Evolutionary conservation across 2,329 filamentous ascomycete species (phyloP), one percentile per base, ranked within the genome.

Genomic region (Helotiales sp.): DNA sequence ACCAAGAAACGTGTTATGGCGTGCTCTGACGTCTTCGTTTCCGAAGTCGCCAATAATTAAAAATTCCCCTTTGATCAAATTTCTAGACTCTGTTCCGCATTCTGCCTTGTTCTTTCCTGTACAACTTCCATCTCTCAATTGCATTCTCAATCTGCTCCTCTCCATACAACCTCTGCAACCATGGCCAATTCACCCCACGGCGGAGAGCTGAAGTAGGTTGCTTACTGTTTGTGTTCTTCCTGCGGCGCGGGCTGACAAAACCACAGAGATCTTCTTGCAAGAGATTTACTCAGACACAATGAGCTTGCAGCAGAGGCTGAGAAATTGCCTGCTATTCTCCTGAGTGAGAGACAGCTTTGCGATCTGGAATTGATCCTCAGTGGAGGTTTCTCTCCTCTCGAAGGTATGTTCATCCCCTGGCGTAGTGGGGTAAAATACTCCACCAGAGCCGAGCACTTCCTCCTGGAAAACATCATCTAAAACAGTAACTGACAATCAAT

Each of bases 301-400:
- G 85, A 97, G 84, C 91, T 99, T 71, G 83, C 85, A 65, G 87
- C 87, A 55, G 96, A 99, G 83, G 92, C 95, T 49, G 94, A 97
- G 85, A 90, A 79, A 34, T 89, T 98, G 54, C 93, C 93, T 43
- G 92, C 95, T 43, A 86, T 99, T 74, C 83, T 91, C 68, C 89
- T 99, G 73, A 91, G 88, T 61, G 96, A 99, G 86, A 90, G 96
- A 77, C 96, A 99, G 83, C 89, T 99, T 59, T 99, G 96, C 83
- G 96, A 99, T 86, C 87, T 99, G 74, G 96, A 99, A 83, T 83
- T 99, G 82, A 93, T 99, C 78, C 89, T 99, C 81, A 98, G 93
- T 81, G 96, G 96, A 79, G 96, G 96, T 73, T 99, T 99, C 85
- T 97, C 94, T 72, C 96, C 96, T 67, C 88, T 99, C 47, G 95